phyloP scores from a whole-genome alignment of 1,284 basidiomycete species.

The Anthracocystis panici-leucophaei region DNA sequence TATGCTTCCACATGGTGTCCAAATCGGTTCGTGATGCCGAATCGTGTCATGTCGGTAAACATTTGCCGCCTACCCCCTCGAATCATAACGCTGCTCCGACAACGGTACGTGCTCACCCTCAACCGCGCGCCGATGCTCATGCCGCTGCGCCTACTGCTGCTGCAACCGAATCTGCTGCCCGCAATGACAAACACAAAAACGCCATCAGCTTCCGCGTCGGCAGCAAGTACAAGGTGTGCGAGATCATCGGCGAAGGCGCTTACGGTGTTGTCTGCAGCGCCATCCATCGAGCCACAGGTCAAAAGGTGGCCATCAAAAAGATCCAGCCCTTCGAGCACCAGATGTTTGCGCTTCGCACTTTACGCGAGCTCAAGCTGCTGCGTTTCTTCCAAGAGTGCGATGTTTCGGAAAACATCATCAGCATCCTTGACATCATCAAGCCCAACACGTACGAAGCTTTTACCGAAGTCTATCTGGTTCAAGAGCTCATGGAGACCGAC shows the following conservation, averaged over 20 bases:
- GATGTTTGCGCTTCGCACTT: constrained; percentile 69
- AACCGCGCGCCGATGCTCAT: constrained; percentile 2
- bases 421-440: constrained; percentile 62
- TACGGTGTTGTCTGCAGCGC: constrained; percentile 71
- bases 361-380: constrained; percentile 68
- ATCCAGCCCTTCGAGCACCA: constrained; percentile 68
- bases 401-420: constrained; percentile 66
- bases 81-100: background rate
- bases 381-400: constrained; percentile 67
- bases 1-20: constrained; percentile 35
- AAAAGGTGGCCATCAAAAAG: constrained; percentile 71
- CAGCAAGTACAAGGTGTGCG: constrained; percentile 66
- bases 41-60: constrained; percentile 15
- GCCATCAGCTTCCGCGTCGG: constrained; percentile 66
- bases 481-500: constrained; percentile 70
- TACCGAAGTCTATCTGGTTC: constrained; percentile 89
- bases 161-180: constrained; percentile 15
- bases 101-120: constrained; percentile 1
- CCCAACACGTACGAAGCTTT: constrained; percentile 80
- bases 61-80: constrained; percentile 14
- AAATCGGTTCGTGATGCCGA: constrained; percentile 26
- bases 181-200: constrained; percentile 37
- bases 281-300: constrained; percentile 68
- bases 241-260: constrained; percentile 71
- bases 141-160: constrained; percentile 4